Percentiles rank a stretch among this genome's conserved stretches.
Conservation (phyloP, 208 protist genomes). For the Trypanosoma conorhini region DNA sequence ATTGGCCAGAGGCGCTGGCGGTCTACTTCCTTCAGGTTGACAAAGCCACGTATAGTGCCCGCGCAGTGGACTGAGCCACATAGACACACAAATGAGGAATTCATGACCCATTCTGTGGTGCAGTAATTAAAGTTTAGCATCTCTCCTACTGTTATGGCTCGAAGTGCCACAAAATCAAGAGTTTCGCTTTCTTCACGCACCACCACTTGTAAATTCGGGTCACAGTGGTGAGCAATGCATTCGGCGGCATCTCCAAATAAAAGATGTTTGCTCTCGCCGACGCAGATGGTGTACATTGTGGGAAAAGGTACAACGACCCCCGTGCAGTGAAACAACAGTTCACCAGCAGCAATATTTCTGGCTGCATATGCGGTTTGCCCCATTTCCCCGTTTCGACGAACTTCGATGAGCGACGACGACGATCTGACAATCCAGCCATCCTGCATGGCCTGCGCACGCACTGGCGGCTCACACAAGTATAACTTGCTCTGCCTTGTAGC, state of each 20-base stretch:
- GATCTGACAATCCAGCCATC: conserved; percentile 81
- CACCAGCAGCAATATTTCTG: conserved; percentile 42
- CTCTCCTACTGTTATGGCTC: conserved; percentile 55
- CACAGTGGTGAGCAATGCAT: conserved; percentile 89
- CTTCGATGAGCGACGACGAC: conserved; percentile 45
- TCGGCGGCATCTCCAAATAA: conserved; percentile 86
- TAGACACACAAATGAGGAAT: conserved; percentile 81
- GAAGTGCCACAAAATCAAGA: conserved; percentile 78
- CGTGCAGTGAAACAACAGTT: conserved; percentile 63
- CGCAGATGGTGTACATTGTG: conserved; percentile 91
- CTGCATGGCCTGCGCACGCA: conserved; percentile 79
- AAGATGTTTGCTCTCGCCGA: conserved; percentile 66
- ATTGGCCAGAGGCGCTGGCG: conserved; percentile 80
- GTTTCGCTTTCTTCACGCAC: conserved; percentile 42
- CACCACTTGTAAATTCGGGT: conserved; percentile 79
- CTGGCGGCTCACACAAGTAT: conserved; percentile 81
- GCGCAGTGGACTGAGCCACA: conserved; percentile 69
- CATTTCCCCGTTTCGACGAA: conserved; percentile 79
- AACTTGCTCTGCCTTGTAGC: conserved; percentile 58
- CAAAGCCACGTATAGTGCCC: conserved; percentile 68
- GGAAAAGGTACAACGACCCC: conserved; percentile 81
- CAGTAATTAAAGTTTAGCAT: conserved; percentile 91
- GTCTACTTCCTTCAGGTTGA: conserved; percentile 52
- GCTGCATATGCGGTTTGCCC: conserved; percentile 82
- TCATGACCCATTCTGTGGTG: conserved; percentile 90